Evolutionary conservation across 2,329 filamentous ascomycete species (phyloP), one percentile per base, ranked within the genome.

Genomic region (Hymenoscyphus occultus): DNA sequence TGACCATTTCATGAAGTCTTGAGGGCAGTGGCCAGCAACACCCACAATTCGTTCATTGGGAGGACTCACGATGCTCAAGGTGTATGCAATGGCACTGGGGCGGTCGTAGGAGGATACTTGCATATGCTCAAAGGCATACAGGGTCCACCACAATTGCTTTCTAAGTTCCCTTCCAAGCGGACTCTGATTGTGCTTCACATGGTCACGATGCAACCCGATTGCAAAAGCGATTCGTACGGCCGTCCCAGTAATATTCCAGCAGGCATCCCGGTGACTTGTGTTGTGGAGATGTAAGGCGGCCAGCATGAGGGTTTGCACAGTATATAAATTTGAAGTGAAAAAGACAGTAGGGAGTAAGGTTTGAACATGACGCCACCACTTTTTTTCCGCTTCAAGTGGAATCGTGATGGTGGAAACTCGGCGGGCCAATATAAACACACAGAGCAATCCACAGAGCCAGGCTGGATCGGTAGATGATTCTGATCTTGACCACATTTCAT

Each of bases 221-320:
- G 78, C 78, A 45, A 78, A 76, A n/a, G 77, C 78, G 61, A 80
- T 79, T 39, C 79, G 76, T 6, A 79, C 72, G 1, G 79, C 78
- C 7, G 78, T 77, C 12, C 79, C 79, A 0, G 78, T 79, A 61
- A 80, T 72, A 60, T 78, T 80, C 79, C 79, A 80, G n/a, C 65
- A 69, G 22, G 64, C 65, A 69, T 80, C 79, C 42, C 78, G 75
- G 65, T 79, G 78, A 69, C 78, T 79, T 1, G 78, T 79, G 68
- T 80, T 80, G 72, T 81, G 78, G 35, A 80, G 77, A 65, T 80
- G 78, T 5, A 80, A 69, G 10, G 78, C 76, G 7, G 77, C 76
- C 10, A 81, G 75, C 71, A 80, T 70, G 56, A 81, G 71, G 3
- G 78, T 77, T 70, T 80, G 78, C 10, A 81, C 75, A 0, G 79